A percentile compares a stretch with the other conserved stretches of the same genome.
These are phyloP conservation scores for Camelina sativa DNA, from an alignment of 345 rosid genomes.

Conservation along the genomic window DNA sequence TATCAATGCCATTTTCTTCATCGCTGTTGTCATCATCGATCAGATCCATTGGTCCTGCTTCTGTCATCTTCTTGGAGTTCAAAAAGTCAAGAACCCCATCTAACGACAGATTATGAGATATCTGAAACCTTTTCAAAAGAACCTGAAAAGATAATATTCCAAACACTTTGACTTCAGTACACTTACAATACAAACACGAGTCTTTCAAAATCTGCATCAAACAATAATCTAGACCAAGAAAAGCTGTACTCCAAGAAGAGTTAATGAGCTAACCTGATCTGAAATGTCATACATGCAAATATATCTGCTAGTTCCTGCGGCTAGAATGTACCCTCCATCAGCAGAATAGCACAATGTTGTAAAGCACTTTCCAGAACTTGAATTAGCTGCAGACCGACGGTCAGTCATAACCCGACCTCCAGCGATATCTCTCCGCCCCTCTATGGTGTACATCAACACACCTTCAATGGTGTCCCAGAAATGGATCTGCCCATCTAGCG, in stretches of 20 bases:
- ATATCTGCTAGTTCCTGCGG: slow-evolving; percentile 95
- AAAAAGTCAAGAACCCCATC: slow-evolving; percentile 97
- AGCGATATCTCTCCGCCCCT: slow-evolving; percentile 95
- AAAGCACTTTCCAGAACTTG: slow-evolving; percentile 94
- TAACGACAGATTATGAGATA: slow-evolving; percentile 79
- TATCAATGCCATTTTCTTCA: slow-evolving; percentile 81
- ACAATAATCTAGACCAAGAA: background rate
- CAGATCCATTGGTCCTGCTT: slow-evolving; percentile 92
- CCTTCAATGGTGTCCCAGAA: slow-evolving; percentile 98
- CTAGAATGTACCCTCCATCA: slow-evolving; percentile 93
- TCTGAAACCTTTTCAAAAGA: slow-evolving; percentile 80
- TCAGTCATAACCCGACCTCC: slow-evolving; percentile 93
- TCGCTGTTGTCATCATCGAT: slow-evolving; percentile 86
- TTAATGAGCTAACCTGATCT: slow-evolving; percentile 76
- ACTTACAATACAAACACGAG: slow-evolving; percentile 8
- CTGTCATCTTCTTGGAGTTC: slow-evolving; percentile 94
- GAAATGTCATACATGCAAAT: slow-evolving; percentile 96
- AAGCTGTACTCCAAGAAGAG: background rate
- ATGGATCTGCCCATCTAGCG: slow-evolving; percentile 93
- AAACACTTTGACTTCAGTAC: slow-evolving; percentile 18
- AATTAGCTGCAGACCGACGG: slow-evolving; percentile 92
- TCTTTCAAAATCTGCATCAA: slow-evolving; percentile 24
- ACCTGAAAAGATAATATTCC: slow-evolving; percentile 53
- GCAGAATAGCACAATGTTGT: slow-evolving; percentile 91
- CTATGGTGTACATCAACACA: slow-evolving; percentile 83